Evolutionary conservation across 139 green algal genomes (phyloP), one percentile per base, ranked within the genome.

Genomic region (Tetradesmus lagerheimii): DNA sequence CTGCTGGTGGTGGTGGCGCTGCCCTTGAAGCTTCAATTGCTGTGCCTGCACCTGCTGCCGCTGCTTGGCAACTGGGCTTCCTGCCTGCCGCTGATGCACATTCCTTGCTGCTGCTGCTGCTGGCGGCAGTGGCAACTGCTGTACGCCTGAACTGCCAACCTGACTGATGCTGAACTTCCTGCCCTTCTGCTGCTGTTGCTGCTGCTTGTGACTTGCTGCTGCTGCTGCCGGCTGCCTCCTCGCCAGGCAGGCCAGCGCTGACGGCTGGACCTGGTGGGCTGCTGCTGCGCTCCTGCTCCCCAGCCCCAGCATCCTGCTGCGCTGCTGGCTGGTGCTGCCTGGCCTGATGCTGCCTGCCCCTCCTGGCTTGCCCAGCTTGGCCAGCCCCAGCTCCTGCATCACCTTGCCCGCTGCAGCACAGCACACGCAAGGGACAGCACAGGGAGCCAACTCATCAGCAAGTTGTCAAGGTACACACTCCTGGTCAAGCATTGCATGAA

Each of bases 1-100:
- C 81, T 86, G 81, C 81, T n/a, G 47, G 50, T 76, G 81, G 31
- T 77, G 81, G 50, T n/a, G n/a, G 8, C 15, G 14, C 80, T 85
- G 41, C 39, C 23, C 62, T 11, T 76, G 66, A 31, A 16, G 41
- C 80, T 5, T 66, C 16, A 16, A 25, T 43, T 39, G 80, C 81
- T 77, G 81, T 37, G 1, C 20, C 57, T 79, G 82, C n/a, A 39
- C 35, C 53, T 78, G 81, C 81, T 75, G 71, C 4, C 31, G 31
- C 57, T 71, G 57, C 57, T 71, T 71, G 57, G 5, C 23, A 37
- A 34, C 78, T 38, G 15, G 11, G 34, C 12, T 37, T 67, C 8
- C 39, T 84, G 8, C 41, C 79, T 66, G 25, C 79, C 53, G 79
- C 79, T 67, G 41, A n/a, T 39, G 25, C 39, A 14, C 2, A 11